Evolutionary conservation across 345 rosid species (phyloP).

Genomic region (Capsella bursapastoris): DNA sequence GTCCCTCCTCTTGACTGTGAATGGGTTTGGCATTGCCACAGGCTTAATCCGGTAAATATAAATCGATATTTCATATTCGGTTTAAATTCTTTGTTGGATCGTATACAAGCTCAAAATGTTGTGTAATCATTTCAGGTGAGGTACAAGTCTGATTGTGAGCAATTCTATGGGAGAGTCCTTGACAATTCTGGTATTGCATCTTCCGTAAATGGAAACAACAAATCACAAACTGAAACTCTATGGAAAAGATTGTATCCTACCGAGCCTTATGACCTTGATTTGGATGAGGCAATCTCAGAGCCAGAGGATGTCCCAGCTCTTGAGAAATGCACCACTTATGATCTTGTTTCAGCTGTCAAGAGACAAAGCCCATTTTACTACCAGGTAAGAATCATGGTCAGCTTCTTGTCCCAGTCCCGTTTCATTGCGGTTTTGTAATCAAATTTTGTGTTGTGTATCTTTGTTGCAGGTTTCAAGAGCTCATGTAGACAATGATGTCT

Average conservation of each 20-base stretch:
- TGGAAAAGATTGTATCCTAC: constrained; percentile 72
- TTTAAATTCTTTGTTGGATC: background rate
- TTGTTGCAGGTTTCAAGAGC: constrained; percentile 67
- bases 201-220: constrained; percentile 57
- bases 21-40: constrained; percentile 99
- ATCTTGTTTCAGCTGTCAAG: constrained; percentile 87
- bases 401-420: background rate
- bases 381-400: constrained; percentile 56
- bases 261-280: constrained; percentile 72
- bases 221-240: constrained; percentile 55
- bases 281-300: constrained; percentile 38
- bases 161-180: constrained; percentile 72
- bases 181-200: constrained; percentile 70
- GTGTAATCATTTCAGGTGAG: constrained; percentile 53
- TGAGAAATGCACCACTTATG: constrained; percentile 72
- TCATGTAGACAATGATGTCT: constrained; percentile 66
- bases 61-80: background rate
- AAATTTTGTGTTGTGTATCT: background rate
- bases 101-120: constrained; percentile 5
- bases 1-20: constrained; percentile 97
- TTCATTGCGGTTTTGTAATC: background rate
- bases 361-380: constrained; percentile 90
- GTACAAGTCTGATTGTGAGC: constrained; percentile 86
- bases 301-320: constrained; percentile 46
- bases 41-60: constrained; percentile 84